Evolutionary conservation across 2,329 filamentous ascomycete species (phyloP).

Genomic region (Aspergillus sclerotialis): DNA sequence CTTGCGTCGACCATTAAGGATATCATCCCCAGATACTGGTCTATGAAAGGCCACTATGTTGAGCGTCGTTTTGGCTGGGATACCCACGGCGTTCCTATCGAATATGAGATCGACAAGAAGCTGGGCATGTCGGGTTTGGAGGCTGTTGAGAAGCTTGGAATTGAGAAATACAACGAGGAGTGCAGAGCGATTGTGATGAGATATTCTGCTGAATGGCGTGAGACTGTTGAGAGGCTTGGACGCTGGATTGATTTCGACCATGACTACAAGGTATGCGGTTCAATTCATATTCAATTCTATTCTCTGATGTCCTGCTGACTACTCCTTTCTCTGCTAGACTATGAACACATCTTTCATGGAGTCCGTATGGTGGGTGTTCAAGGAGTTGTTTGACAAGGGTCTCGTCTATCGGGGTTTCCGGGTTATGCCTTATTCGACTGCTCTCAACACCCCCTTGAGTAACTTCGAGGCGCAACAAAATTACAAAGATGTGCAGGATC

Average conservation of each 20-base stretch:
- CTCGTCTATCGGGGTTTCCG: slow-evolving; percentile 83
- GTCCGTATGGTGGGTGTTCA: slow-evolving; percentile 94
- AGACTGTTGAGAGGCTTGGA: slow-evolving; percentile 79
- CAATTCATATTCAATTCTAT: neutral
- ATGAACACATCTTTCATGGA: slow-evolving; percentile 98
- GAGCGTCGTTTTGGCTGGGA: slow-evolving; percentile 94
- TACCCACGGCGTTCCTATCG: slow-evolving; percentile 87
- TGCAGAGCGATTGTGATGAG: slow-evolving; percentile 92
- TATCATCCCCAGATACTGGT: slow-evolving; percentile 93
- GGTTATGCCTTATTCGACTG: slow-evolving; percentile 94
- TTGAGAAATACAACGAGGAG: slow-evolving; percentile 84
- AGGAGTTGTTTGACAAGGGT: slow-evolving; percentile 82
- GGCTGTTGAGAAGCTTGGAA: slow-evolving; percentile 77
- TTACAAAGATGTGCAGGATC: slow-evolving; percentile 88
- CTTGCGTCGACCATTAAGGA: slow-evolving; percentile 94
- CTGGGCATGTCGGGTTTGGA: slow-evolving; percentile 81
- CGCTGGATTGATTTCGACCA: slow-evolving; percentile 98
- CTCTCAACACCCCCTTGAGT: slow-evolving; percentile 78
- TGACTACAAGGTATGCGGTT: slow-evolving; percentile 68
- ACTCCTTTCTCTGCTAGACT: slow-evolving; percentile 47
- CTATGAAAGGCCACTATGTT: slow-evolving; percentile 91
- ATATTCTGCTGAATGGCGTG: slow-evolving; percentile 78
- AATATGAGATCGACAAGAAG: slow-evolving; percentile 97
- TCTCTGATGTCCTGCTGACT: neutral
- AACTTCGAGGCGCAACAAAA: slow-evolving; percentile 95